Conservation (phyloP, 352 stramenopile genomes). For the Phytophthora fragariae region DNA sequence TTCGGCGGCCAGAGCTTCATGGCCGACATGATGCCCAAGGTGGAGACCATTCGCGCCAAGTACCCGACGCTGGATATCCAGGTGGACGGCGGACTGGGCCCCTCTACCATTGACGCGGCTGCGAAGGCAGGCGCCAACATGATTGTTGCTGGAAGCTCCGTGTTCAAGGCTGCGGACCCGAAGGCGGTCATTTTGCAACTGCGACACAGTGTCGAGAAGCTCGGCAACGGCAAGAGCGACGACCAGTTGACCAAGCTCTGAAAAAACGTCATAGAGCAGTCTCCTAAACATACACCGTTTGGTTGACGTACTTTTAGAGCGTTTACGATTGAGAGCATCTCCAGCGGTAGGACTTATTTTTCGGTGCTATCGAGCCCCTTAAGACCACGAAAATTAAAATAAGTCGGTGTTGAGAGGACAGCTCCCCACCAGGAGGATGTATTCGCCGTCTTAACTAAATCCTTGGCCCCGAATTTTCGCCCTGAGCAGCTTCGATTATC, state of each 20-base stretch:
- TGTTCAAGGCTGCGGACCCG: constrained; percentile 89
- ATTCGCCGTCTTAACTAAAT: too few species aligned
- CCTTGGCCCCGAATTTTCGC: too few species aligned
- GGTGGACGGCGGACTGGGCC: constrained; percentile 96
- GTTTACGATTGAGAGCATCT: too few species aligned
- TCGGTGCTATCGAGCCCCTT: too few species aligned
- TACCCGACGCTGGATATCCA: constrained; percentile 97
- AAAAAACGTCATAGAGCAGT: background rate
- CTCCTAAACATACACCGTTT: background rate
- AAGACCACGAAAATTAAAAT: too few species aligned
- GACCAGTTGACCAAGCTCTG: constrained; percentile 67
- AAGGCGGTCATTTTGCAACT: constrained; percentile 80
- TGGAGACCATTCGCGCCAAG: constrained; percentile 86
- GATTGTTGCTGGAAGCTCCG: constrained; percentile 96
- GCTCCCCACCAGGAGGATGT: too few species aligned
- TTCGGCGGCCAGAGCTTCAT: constrained; percentile 98
- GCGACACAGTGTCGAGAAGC: constrained; percentile 83
- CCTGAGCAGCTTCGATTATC: too few species aligned
- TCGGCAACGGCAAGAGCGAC: constrained; percentile 79
- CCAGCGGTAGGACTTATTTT: too few species aligned
- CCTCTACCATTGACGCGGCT: constrained; percentile 94
- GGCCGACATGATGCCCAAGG: constrained; percentile 95
- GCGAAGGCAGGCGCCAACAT: constrained; percentile 96
- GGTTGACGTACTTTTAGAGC: too few species aligned
- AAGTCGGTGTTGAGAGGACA: too few species aligned